Conservation (phyloP, 78 protist species). For the slime mould (Dictyostelium discoideum) region dicty_2.7 NC_007089.4:6247001-6247500, state of each 20-base stretch:
- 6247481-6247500: slow-evolving; percentile 47
- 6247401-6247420: not conserved
- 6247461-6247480: slow-evolving; percentile 29
- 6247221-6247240: no score
- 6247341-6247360: not conserved
- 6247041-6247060: not conserved
- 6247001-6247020: not conserved
- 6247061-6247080: not conserved
- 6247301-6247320: not conserved
- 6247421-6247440: not conserved
- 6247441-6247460: not conserved
- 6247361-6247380: not conserved
- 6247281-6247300: not conserved
- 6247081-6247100: not conserved
- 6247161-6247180: not conserved
- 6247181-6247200: not conserved
- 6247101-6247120: not conserved
- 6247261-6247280: no score
- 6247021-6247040: not conserved
- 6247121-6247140: slow-evolving; percentile 8
- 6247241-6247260: no score
- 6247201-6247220: not conserved
- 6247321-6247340: not conserved
- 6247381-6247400: not conserved
- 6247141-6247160: slow-evolving; percentile 1